Base-by-base conservation (phyloP, 2,329 filamentous ascomycete genomes). In the Diaporthe aspalathi region DNA sequence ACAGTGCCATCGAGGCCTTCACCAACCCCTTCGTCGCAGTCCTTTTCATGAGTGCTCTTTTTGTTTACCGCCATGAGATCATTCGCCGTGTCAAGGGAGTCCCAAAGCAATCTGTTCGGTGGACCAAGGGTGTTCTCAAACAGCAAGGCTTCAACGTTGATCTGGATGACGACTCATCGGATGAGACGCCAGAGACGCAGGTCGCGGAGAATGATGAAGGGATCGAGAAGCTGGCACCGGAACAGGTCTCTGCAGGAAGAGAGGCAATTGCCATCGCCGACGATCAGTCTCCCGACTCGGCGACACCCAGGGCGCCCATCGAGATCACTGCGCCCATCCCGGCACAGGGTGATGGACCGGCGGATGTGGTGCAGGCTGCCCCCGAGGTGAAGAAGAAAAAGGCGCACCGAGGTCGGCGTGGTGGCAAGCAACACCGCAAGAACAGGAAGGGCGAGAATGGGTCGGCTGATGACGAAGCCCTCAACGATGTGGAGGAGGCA, bases 371-470 rank as follows among this genome's bases (percentile, higher is more conserved):
- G 14, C 68, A 71, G 7, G 76, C 77, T 43, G 79, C 78, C 2
- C 80, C 81, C 6, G 85, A 87, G 20, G 84, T 83, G 50, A 84
- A 83, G 72, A 91, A 92, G 80, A 92, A 90, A 78, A 93, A 92
- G 78, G 86, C 88, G 0, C 91, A 92, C 69, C 86, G 92, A 69
- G 93, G 93, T 5, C 87, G 89, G n/a, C 88, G 93, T 60, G 93
- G 92, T 27, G 92, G 93, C 2, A 87, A 88, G 22, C 91, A 92
- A 78, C 90, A 92, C 73, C 89, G 89, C 72, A 91, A 89, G 74
- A 85, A 84, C 17, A 86, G 86, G 69, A 87, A 89, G 73, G 80
- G 86, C 22, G 85, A 90, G 17, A 81, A 82, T 2, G 87, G 87
- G 0, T 85, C 84, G 3, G 82, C 84, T 20, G 85, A 83, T 14